These are phyloP conservation scores for Fusarium metavorans DNA, from an alignment of 2,329 filamentous ascomycete species.

Conservation along the genomic window DNA sequence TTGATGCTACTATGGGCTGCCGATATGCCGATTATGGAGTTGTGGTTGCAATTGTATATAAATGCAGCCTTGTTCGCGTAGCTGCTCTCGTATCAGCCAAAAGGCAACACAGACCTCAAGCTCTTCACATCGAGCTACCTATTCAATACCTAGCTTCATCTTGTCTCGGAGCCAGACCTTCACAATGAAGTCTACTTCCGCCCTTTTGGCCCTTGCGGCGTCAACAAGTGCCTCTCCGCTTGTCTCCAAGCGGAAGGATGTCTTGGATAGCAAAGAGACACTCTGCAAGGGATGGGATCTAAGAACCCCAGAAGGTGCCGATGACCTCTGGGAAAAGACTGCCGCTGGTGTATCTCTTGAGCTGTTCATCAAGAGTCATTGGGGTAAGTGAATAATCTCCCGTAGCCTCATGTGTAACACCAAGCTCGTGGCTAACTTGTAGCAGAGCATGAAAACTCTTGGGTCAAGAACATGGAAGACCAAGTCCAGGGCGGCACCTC, in stretches of 20 bases:
- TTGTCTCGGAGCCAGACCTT: not conserved
- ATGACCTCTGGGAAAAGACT: constrained; percentile 4
- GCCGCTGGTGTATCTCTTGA: constrained; percentile 14
- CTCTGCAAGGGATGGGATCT: constrained; percentile 20
- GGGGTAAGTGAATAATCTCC: not conserved
- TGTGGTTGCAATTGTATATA: not conserved
- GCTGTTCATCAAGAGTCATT: constrained; percentile 7
- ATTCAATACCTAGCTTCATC: not conserved
- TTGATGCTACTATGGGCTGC: not conserved
- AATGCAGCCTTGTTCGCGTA: too few species aligned
- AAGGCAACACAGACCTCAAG: not conserved
- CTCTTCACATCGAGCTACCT: not conserved
- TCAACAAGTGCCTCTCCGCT: not conserved
- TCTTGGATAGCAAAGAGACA: not conserved
- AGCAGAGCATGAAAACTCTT: constrained; percentile 20
- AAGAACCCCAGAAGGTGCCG: constrained; percentile 17
- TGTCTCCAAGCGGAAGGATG: not conserved
- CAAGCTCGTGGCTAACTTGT: not conserved
- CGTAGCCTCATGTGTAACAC: accelerated
- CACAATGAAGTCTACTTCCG: constrained; percentile 5
- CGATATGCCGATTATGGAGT: not conserved
- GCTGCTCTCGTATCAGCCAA: not conserved
- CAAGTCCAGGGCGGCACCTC: constrained; percentile 4
- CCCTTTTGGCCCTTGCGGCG: not conserved
- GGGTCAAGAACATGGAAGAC: constrained; percentile 23